Base-by-base conservation (phyloP, 2,329 filamentous ascomycete genomes). In the Calonectria pteridis region DNA sequence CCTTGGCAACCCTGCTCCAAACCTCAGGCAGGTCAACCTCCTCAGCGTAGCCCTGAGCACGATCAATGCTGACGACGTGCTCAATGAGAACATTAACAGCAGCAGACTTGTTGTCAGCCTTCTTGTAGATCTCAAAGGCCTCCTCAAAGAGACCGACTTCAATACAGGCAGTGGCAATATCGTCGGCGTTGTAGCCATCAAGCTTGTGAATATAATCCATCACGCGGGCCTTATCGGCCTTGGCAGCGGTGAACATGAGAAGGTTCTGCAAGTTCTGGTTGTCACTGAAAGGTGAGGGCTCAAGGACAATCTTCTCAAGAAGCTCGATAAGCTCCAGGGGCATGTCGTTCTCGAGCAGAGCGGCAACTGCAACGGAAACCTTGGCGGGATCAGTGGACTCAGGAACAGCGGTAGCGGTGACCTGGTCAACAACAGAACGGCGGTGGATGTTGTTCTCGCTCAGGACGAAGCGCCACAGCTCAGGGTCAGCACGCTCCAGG, bases 111-210 rank as follows among this genome's bases (percentile, higher is more conserved):
- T 98, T 95, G 82, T 94, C 93, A 78, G 96, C 94, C 91, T 99
- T 99, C 92, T 98, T 98, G 90, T 95, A 98, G 79, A 99, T 97
- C 86, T 98, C 95, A 79, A 99, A 98, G 2, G 97, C 97, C 85
- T 99, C 97, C 85, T 99, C 97, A 81, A 94, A 95, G 78, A 99
- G 91, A 75, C 97, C 97, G 72, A 98, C 95, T 72, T 98, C 94
- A 80, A 98, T 97, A 86, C 95, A 98, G 81, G 98, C 94, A 66
- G 93, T 90, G 7, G 97, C 95, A 83, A 98, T 98, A 81, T 98
- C 97, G 76, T 97, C 94, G 0, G 96, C 93, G 75, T 94, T 95
- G 86, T 98, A 99, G 71, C 93, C 92, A 79, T 96, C 93, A 43
- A 99, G 91, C 81, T 94, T 93, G 84, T 98, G 94, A 77, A 99